phyloP scores from a whole-genome alignment of 345 rosid species.

The Sonneratia caseolaris region DNA sequence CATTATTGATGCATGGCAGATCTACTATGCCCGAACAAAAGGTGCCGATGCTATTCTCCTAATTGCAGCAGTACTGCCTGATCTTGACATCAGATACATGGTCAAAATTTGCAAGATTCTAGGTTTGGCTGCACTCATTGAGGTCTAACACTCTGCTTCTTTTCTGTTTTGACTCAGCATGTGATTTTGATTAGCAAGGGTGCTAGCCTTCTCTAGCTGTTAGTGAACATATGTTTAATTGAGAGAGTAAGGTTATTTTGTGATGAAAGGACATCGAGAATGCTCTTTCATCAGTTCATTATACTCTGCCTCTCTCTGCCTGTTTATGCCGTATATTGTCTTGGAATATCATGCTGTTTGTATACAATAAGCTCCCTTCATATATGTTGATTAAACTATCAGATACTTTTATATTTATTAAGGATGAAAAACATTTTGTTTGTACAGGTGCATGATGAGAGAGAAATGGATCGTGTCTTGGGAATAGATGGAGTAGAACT shows the following conservation, averaged over 20 bases:
- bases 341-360: neutral
- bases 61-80: slow-evolving; percentile 91
- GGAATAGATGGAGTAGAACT: slow-evolving; percentile 85
- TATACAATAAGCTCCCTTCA: neutral
- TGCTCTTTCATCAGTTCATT: neutral
- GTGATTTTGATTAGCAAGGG: neutral
- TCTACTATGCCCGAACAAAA: slow-evolving; percentile 71
- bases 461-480: slow-evolving; percentile 92
- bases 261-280: neutral
- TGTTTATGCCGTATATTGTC: neutral
- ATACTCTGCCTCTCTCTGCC: neutral
- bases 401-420: neutral
- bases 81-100: slow-evolving; percentile 90
- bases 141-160: slow-evolving; percentile 23
- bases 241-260: neutral
- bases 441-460: slow-evolving; percentile 75
- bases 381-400: slow-evolving; percentile 1
- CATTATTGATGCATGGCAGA: slow-evolving; percentile 85
- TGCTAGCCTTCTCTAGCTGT: neutral
- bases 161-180: neutral
- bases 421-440: neutral
- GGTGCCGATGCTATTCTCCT: slow-evolving; percentile 89
- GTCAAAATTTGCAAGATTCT: slow-evolving; percentile 79
- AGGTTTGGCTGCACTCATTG: slow-evolving; percentile 81
- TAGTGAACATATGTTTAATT: neutral